A percentile compares a stretch with the other conserved stretches of the same genome.
phyloP scores from a whole-genome alignment of 257 asterid species.

The Avicennia marina region DNA sequence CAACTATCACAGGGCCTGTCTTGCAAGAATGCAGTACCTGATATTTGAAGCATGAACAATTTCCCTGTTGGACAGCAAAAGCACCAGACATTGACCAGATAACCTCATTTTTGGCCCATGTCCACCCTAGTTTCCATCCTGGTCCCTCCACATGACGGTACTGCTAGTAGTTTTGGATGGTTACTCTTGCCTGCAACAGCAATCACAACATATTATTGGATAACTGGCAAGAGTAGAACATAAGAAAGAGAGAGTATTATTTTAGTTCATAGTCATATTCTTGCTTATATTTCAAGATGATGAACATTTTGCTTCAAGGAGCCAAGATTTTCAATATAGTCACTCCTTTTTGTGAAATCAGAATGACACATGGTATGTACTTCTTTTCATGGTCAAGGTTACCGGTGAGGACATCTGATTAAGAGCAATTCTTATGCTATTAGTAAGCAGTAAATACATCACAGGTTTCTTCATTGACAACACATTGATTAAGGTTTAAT shows the following conservation, averaged over 20 bases:
- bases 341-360: too few species aligned
- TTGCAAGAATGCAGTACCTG: slow-evolving; percentile 57
- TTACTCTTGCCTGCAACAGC: slow-evolving; percentile 47
- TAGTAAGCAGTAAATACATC: too few species aligned
- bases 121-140: slow-evolving; percentile 79
- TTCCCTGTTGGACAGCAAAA: slow-evolving; percentile 50
- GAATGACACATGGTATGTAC: too few species aligned
- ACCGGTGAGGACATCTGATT: too few species aligned
- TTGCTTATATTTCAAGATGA: too few species aligned
- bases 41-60: slow-evolving; percentile 46
- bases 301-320: too few species aligned
- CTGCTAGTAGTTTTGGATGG: slow-evolving; percentile 60
- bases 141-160: slow-evolving; percentile 58
- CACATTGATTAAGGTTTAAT: too few species aligned
- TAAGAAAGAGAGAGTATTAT: not conserved
- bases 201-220: not conserved
- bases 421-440: too few species aligned
- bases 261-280: too few species aligned
- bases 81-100: slow-evolving; percentile 65
- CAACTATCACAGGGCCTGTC: slow-evolving; percentile 40
- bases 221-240: not conserved
- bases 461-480: too few species aligned
- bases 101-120: slow-evolving; percentile 44
- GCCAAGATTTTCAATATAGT: too few species aligned
- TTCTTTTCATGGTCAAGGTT: too few species aligned